Evolutionary conservation across 140 eudicot species (phyloP).

Genomic region (Erigeron philadelphicus): DNA sequence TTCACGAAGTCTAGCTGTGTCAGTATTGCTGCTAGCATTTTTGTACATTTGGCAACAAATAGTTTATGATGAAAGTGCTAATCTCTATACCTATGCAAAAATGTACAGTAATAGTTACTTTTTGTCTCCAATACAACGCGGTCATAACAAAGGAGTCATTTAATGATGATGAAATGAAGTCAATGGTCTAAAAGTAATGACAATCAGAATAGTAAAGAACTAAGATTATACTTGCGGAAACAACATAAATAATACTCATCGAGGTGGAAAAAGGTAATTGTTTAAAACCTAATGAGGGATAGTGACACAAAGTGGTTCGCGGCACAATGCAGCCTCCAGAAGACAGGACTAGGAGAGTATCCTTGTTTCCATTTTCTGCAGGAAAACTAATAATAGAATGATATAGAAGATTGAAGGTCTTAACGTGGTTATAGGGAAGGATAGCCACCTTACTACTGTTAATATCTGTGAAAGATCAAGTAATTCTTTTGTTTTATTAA

Average conservation of each 20-base stretch:
- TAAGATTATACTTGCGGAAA: no score
- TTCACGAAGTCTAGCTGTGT: neutral
- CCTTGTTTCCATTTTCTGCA: neutral
- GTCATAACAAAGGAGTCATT: neutral
- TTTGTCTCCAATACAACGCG: neutral
- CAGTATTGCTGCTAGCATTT: neutral
- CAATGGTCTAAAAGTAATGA: no score
- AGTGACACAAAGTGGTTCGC: no score
- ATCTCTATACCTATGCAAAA: neutral
- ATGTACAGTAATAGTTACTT: neutral
- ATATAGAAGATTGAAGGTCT: neutral
- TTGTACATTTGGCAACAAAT: neutral
- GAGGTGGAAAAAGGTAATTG: no score
- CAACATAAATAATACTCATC: no score
- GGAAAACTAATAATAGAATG: neutral
- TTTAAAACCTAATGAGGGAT: no score
- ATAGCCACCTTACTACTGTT: neutral
- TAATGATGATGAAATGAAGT: no score
- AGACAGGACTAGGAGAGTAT: neutral
- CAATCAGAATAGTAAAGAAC: no score
- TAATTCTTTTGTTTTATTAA: neutral
- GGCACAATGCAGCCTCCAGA: neutral
- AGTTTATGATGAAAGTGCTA: neutral
- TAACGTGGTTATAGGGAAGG: neutral
- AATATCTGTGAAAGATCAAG: neutral